phyloP scores from a whole-genome alignment of 768 basidiomycete genomes.

The Amanita brunnescens region DNA sequence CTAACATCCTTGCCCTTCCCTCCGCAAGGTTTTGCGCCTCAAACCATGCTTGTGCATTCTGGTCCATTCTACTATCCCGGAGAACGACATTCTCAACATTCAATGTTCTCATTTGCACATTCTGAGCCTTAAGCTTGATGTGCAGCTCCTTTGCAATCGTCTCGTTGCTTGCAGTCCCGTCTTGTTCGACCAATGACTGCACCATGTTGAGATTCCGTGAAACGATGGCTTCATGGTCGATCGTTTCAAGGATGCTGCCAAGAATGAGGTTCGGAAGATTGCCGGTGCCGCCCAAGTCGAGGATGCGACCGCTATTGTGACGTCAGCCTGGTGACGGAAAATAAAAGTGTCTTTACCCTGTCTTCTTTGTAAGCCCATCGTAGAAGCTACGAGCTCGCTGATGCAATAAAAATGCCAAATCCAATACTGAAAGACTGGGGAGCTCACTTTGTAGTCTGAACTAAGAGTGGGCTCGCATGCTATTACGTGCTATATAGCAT shows the following conservation, averaged over 20 bases:
- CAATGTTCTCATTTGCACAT: conserved; percentile 17
- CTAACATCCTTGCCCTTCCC: neutral
- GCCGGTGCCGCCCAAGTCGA: conserved; percentile 21
- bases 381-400: neutral
- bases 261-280: conserved; percentile 23
- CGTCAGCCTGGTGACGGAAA: neutral
- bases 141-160: neutral
- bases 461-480: conserved; percentile 41
- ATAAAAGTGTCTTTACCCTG: neutral
- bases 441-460: neutral
- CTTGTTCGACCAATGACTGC: conserved; percentile 17
- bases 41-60: neutral
- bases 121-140: conserved; percentile 11
- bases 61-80: neutral
- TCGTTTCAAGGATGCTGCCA: conserved; percentile 21
- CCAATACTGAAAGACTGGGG: too few species aligned
- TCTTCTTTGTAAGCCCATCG: neutral
- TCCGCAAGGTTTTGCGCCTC: neutral
- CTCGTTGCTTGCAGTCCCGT: conserved; percentile 10
- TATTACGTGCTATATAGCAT: conserved; percentile 36
- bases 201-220: conserved; percentile 19
- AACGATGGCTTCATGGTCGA: conserved; percentile 17
- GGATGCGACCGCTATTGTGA: conserved; percentile 16
- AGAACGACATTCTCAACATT: conserved; percentile 15
- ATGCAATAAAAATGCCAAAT: neutral